Conservation (phyloP, 768 basidiomycete species). For the Kondoa malvinella region DNA sequence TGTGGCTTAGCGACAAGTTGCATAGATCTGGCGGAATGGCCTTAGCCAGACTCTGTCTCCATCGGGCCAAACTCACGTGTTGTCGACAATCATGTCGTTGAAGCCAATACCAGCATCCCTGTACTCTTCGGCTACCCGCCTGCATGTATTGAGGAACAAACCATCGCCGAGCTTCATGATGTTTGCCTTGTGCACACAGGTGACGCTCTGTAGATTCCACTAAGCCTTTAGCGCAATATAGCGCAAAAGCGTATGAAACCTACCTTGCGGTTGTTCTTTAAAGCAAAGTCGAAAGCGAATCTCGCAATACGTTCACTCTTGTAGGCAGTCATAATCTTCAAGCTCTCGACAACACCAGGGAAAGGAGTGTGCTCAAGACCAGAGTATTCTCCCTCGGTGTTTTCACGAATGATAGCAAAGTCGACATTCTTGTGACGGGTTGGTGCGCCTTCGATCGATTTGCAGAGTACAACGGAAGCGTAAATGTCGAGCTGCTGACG, state of each 20-base stretch:
- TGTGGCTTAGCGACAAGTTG: conserved; percentile 88
- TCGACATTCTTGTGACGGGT: conserved; percentile 94
- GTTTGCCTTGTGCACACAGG: conserved; percentile 99
- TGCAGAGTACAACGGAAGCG: conserved; percentile 94
- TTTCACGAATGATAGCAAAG: conserved; percentile 98
- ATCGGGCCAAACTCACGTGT: conserved; percentile 46
- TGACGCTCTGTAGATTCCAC: conserved; percentile 59
- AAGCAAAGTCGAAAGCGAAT: conserved; percentile 96
- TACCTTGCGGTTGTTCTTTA: conserved; percentile 96
- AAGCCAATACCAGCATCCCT: conserved; percentile 72
- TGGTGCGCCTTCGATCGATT: conserved; percentile 86
- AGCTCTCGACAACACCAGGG: conserved; percentile 92
- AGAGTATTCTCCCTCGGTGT: conserved; percentile 99
- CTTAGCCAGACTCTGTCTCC: conserved; percentile 22
- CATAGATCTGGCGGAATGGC: conserved; percentile 45
- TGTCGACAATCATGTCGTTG: conserved; percentile 99
- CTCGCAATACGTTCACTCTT: conserved; percentile 93
- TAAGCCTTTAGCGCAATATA: background rate
- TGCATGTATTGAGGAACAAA: conserved; percentile 96
- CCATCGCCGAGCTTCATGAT: conserved; percentile 99
- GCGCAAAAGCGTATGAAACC: conserved; percentile 14
- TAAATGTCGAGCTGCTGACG: conserved; percentile 98
- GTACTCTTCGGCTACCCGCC: conserved; percentile 90
- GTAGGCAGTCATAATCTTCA: conserved; percentile 88
- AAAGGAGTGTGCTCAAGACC: conserved; percentile 85